Conservation (phyloP, 805 yeast genomes). For the Monosporozyma yasuniensis region DNA sequence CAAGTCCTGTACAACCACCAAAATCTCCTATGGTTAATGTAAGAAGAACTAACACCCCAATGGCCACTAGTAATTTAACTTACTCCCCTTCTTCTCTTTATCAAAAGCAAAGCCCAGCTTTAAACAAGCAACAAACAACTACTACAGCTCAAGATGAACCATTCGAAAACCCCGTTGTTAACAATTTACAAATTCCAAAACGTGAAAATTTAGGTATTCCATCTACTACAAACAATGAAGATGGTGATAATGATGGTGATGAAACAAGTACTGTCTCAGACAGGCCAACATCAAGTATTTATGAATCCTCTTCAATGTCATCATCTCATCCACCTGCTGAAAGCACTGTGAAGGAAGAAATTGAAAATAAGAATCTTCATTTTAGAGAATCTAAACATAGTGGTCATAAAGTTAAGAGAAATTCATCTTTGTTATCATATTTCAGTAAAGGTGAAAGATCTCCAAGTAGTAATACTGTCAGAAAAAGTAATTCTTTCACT, state of each 20-base stretch:
- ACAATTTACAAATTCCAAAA: not conserved
- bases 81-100: conserved; percentile 23
- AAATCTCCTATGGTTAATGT: conserved; percentile 21
- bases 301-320: conserved; percentile 11
- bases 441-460: conserved; percentile 21
- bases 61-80: conserved; percentile 4
- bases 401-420: conserved; percentile 38
- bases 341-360: not conserved
- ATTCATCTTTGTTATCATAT: conserved; percentile 50
- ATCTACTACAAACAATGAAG: not conserved
- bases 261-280: conserved; percentile 3
- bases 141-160: not conserved
- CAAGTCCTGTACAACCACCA: conserved; percentile 36
- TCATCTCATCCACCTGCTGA: conserved; percentile 1
- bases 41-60: conserved; percentile 1
- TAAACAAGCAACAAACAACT: not conserved
- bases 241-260: conserved; percentile 1
- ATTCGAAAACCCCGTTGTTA: not conserved
- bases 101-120: conserved; percentile 7
- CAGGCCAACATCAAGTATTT: conserved; percentile 39
- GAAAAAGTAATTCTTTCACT: conserved; percentile 5
- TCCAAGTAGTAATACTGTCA: conserved; percentile 3
- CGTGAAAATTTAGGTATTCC: not conserved
- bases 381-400: not conserved
- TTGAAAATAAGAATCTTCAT: conserved; percentile 2